A percentile compares a stretch with the other conserved stretches of the same genome.
phyloP scores from a whole-genome alignment of 148 eudicot genomes.

The Polygonum maritimum region DNA sequence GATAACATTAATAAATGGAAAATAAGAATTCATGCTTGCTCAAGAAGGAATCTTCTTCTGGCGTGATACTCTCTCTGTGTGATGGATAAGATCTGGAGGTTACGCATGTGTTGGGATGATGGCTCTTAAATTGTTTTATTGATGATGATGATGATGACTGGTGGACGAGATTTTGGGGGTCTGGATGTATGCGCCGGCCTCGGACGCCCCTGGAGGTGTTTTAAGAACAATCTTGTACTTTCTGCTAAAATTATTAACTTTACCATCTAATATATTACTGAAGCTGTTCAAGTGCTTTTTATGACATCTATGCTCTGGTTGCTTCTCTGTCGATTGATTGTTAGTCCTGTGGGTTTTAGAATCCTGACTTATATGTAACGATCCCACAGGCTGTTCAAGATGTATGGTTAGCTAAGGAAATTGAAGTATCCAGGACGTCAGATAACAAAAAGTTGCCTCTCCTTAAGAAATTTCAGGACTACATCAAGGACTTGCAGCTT shows the following conservation, averaged over 20 bases:
- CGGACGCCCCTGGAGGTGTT: no score
- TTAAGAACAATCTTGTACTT: neutral
- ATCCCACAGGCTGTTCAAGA: conserved; percentile 70
- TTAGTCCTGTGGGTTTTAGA: neutral
- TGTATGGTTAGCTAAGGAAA: conserved; percentile 54
- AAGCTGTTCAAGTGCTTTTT: conserved; percentile 7
- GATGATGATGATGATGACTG: neutral
- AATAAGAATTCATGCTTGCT: neutral
- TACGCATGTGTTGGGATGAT: neutral
- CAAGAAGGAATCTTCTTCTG: neutral
- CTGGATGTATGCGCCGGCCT: no score
- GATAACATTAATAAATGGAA: neutral
- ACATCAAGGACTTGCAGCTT: conserved; percentile 25
- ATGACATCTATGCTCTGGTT: neutral
- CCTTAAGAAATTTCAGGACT: conserved; percentile 46
- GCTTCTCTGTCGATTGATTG: neutral
- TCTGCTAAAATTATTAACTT: neutral
- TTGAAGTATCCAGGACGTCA: conserved; percentile 38
- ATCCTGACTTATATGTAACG: conserved; percentile 3
- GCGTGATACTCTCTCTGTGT: neutral
- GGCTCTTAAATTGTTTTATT: neutral
- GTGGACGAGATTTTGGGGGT: no score
- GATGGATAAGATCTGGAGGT: neutral
- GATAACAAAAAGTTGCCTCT: conserved; percentile 53
- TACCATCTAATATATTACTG: conserved; percentile 7